phyloP scores from a whole-genome alignment of 768 basidiomycete genomes.

The Vararia minispora region DNA sequence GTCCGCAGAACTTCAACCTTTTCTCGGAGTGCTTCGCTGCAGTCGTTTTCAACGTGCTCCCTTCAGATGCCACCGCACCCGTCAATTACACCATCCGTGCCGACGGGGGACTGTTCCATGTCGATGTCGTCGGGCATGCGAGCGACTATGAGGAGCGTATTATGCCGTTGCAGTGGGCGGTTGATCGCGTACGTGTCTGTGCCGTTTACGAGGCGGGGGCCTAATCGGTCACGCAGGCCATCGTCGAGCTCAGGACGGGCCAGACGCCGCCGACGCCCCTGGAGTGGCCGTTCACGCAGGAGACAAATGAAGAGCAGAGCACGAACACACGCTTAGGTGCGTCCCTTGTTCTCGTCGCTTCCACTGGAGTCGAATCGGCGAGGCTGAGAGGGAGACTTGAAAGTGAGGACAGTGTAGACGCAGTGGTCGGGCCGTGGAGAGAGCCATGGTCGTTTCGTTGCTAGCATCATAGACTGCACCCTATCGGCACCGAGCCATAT shows the following conservation, averaged over 20 bases:
- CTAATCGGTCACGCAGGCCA: slow-evolving; percentile 34
- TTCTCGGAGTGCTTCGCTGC: slow-evolving; percentile 64
- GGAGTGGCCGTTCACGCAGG: slow-evolving; percentile 63
- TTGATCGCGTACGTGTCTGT: slow-evolving; percentile 44
- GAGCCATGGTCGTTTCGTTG: too few species aligned
- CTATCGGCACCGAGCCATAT: too few species aligned
- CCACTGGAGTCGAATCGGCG: too few species aligned
- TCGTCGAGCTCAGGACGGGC: slow-evolving; percentile 60
- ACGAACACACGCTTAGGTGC: slow-evolving; percentile 45
- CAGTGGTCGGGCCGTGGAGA: too few species aligned
- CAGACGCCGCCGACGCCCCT: slow-evolving; percentile 41
- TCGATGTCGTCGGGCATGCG: slow-evolving; percentile 54
- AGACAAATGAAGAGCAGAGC: slow-evolving; percentile 53
- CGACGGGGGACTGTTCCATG: slow-evolving; percentile 50
- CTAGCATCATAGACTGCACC: too few species aligned
- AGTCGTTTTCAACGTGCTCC: slow-evolving; percentile 49
- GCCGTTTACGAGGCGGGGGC: not conserved
- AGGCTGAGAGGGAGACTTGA: not conserved
- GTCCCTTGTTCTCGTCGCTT: slow-evolving; percentile 13
- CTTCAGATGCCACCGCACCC: slow-evolving; percentile 22
- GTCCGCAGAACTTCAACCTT: slow-evolving; percentile 65
- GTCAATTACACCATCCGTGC: slow-evolving; percentile 63
- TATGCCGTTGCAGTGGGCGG: slow-evolving; percentile 66
- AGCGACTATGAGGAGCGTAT: slow-evolving; percentile 61
- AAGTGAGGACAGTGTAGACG: too few species aligned